Base-by-base conservation (phyloP, 371 early-diverging fungal genomes). In the Umbelopsis sp. region DNA sequence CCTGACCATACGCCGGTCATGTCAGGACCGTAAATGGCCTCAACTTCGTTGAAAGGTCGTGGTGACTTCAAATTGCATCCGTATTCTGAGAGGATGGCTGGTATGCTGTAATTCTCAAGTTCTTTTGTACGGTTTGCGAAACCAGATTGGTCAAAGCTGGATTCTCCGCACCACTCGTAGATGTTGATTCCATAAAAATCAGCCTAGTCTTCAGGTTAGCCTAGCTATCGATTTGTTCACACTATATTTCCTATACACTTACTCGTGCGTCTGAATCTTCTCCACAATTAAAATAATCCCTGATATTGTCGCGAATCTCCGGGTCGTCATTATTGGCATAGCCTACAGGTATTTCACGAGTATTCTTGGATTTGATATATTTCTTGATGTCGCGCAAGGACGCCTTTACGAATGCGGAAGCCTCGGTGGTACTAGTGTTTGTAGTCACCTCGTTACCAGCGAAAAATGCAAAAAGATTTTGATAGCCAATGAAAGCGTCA, bases 361-460 rank as follows among this genome's bases (percentile, higher is more conserved):
- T 10, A 12, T 69, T 63, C 14, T 50, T 72, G 5, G 71, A 66
- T 45, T 69, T 72, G 35, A 88, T 74, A 66, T 89, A 85, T 11
- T 72, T 75, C 73, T 88, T 89, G 45, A 84, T 76, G 68, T 91
- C 91, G 20, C 89, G 79, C 25, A 88, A 41, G 1, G 84, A 68
- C 6, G 90, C 90, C 66, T 87, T 86, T 71, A 89, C 87, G 65
- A 82, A 84, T 0, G 84, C 86, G 9, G 86, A 76, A n/a, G 90
- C 84, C 6, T 77, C 72, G 10, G 89, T 89, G 10, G 85, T 83
- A 25, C 73, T 68, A 18, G 71, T 72, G 64, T 81, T 80, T 67
- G 84, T 87, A 22, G 86, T 80, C 22, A 88, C 90, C 72, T 89
- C 91, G 71, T 90, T 90, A 12, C 91, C 90, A 16, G 81, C 85